Evolutionary conservation across 2,329 filamentous ascomycete genomes (phyloP).

Genomic region (Madurella mycetomatis): DNA sequence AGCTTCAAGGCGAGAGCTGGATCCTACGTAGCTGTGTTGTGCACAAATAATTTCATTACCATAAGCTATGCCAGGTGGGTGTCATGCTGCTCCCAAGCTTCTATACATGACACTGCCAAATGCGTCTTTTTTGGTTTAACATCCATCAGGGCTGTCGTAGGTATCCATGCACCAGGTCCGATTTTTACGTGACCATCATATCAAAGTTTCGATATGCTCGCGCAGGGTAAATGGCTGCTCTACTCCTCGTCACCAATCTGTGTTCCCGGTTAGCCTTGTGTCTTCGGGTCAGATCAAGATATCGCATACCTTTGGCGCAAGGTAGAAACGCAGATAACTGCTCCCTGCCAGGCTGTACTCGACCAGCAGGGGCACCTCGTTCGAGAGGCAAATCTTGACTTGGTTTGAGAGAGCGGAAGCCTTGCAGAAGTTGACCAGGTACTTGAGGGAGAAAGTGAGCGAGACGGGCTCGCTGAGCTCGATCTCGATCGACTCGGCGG

Average conservation of each 20-base stretch:
- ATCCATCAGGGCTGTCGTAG: not conserved
- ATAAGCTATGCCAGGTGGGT: constrained; percentile 8
- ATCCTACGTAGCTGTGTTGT: too few species aligned
- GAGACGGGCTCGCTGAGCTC: constrained; percentile 87
- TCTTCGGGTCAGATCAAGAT: not conserved
- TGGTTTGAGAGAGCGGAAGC: constrained; percentile 74
- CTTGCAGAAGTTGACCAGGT: constrained; percentile 99
- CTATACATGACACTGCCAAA: not conserved
- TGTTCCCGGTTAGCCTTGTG: constrained; percentile 17
- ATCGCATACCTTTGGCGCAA: constrained; percentile 83
- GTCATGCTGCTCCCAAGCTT: constrained; percentile 5
- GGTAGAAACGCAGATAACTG: constrained; percentile 93
- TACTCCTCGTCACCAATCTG: constrained; percentile 39
- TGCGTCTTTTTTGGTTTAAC: constrained; percentile 9
- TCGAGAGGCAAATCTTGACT: constrained; percentile 91
- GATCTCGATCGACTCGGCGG: constrained; percentile 79
- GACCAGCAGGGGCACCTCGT: constrained; percentile 92
- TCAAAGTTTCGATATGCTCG: constrained; percentile 4
- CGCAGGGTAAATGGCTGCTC: constrained; percentile 7
- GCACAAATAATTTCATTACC: constrained; percentile 14
- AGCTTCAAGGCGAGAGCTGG: too few species aligned
- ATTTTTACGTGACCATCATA: constrained; percentile 10
- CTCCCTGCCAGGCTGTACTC: constrained; percentile 79
- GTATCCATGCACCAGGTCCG: constrained; percentile 16
- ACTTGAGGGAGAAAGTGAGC: constrained; percentile 97